Conservation (phyloP, 148 eudicot genomes). For the Diospyros lotus region DNA sequence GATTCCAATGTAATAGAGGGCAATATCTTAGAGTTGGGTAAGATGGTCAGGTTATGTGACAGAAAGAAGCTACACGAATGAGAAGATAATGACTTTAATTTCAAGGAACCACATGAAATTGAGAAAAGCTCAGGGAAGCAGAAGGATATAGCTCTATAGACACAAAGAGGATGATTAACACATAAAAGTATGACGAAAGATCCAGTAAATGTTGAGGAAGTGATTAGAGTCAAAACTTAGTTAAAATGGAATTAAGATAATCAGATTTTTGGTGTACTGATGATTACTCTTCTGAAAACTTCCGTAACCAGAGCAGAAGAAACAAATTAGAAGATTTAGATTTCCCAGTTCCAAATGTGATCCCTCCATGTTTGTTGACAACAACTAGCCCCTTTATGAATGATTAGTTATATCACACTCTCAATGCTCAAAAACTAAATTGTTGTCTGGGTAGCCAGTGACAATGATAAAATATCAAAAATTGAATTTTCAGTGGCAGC, state of each 20-base stretch:
- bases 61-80: too few relatives aligned
- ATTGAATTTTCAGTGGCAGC: not conserved
- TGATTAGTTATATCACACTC: not conserved
- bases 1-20: too few relatives aligned
- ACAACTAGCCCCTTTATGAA: constrained; percentile 4
- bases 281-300: not conserved
- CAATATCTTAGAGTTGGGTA: too few relatives aligned
- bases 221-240: not conserved
- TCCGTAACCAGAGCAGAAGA: not conserved
- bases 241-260: not conserved
- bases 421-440: not conserved
- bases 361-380: not conserved
- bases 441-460: not conserved
- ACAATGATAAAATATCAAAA: not conserved
- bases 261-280: not conserved
- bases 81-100: not conserved
- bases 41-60: too few relatives aligned
- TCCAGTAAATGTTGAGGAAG: not conserved
- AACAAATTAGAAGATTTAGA: not conserved
- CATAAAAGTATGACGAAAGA: not conserved
- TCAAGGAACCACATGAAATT: not conserved
- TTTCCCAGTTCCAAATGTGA: not conserved
- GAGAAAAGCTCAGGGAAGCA: not conserved
- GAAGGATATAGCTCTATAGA: too few relatives aligned
- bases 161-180: not conserved